A percentile compares a stretch with the other conserved stretches of the same genome.
Conservation (phyloP, 495 filamentous ascomycete species). For the Aspergillus diversus region DNA sequence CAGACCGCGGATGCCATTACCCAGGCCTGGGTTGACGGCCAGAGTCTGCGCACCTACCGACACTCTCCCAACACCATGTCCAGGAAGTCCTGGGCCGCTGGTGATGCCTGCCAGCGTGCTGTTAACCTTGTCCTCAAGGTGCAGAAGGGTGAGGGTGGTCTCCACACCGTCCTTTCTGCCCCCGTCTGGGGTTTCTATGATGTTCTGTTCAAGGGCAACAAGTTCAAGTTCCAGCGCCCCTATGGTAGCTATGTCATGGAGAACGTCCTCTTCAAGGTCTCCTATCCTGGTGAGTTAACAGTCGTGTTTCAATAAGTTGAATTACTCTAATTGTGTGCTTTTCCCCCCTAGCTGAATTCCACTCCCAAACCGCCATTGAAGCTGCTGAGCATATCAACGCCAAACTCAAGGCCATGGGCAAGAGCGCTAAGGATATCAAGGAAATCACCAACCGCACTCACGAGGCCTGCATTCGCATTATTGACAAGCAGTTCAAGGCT, state of each 20-base stretch:
- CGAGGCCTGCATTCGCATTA: conserved; percentile 97
- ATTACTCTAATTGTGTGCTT: conserved; percentile 6
- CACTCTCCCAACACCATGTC: conserved; percentile 99
- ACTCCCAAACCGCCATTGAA: conserved; percentile 98
- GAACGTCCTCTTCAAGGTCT: conserved; percentile 99
- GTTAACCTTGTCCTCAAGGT: conserved; percentile 96
- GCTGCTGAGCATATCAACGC: conserved; percentile 84
- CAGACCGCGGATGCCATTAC: conserved; percentile 95
- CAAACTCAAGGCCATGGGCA: conserved; percentile 80
- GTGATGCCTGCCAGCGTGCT: conserved; percentile 95
- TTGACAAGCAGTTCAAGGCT: conserved; percentile 99
- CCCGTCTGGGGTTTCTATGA: conserved; percentile 99
- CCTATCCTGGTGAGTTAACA: conserved; percentile 75
- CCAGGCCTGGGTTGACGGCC: conserved; percentile 96
- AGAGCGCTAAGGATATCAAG: conserved; percentile 94
- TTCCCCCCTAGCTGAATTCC: conserved; percentile 79
- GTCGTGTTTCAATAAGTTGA: neutral
- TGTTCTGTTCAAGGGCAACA: conserved; percentile 92
- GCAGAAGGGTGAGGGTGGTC: conserved; percentile 83
- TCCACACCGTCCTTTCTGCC: conserved; percentile 90
- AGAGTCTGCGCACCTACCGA: conserved; percentile 93
- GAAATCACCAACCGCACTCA: conserved; percentile 91
- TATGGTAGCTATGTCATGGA: conserved; percentile 99
- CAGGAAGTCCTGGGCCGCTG: conserved; percentile 97
- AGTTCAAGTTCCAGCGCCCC: conserved; percentile 91